Percentiles rank a stretch among this genome's conserved stretches.
These are phyloP conservation scores for Ramaria sp. DNA, from an alignment of 768 basidiomycete species.

Conservation along the genomic window DNA sequence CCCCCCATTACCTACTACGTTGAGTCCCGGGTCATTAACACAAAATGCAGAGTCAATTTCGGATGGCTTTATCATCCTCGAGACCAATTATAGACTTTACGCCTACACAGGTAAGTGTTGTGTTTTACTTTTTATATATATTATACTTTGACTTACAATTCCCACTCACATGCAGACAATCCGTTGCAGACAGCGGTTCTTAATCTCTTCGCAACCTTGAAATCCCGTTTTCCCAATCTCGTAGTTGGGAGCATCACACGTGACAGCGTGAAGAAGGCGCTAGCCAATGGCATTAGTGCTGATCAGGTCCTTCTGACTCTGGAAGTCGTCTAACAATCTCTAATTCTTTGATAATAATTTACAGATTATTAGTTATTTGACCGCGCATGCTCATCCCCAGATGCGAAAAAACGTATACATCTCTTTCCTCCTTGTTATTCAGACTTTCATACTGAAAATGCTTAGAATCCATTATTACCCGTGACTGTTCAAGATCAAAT, in stretches of 20 bases:
- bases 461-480: slow-evolving; percentile 81
- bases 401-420: slow-evolving; percentile 83
- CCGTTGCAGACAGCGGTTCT: slow-evolving; percentile 93
- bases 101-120: slow-evolving; percentile 77
- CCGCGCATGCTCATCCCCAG: slow-evolving; percentile 92
- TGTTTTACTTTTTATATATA: no score
- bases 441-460: background rate
- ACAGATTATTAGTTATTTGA: slow-evolving; percentile 92
- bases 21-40: slow-evolving; percentile 28
- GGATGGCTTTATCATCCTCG: slow-evolving; percentile 88
- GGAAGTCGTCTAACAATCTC: background rate
- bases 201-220: slow-evolving; percentile 85
- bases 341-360: background rate
- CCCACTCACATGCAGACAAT: slow-evolving; percentile 48
- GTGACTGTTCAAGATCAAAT: slow-evolving; percentile 98
- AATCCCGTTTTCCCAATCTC: slow-evolving; percentile 92
- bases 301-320: slow-evolving; percentile 54
- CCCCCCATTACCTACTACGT: slow-evolving; percentile 60
- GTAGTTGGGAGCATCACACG: slow-evolving; percentile 94
- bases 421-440: background rate
- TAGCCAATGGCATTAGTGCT: slow-evolving; percentile 91
- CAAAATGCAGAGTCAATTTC: slow-evolving; percentile 26
- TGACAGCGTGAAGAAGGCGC: slow-evolving; percentile 89
- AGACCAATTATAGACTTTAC: slow-evolving; percentile 97
- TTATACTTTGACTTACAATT: slow-evolving; percentile 10